Conservation (phyloP, 768 basidiomycete species). For the Saitozyma podzolica region DNA sequence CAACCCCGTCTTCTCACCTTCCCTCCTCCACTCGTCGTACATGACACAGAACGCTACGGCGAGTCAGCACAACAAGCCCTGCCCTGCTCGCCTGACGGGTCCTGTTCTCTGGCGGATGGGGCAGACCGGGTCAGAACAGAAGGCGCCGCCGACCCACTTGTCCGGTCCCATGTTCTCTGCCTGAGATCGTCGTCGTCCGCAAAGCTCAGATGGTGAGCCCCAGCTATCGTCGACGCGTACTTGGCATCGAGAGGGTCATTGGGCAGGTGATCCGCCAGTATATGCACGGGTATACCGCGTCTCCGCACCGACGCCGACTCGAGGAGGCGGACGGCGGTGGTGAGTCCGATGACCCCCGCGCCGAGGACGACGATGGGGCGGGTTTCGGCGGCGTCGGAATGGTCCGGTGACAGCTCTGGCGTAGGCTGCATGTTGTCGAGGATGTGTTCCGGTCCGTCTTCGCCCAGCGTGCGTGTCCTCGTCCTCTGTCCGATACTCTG, state of each 20-base stretch:
- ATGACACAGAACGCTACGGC: slow-evolving; percentile 44
- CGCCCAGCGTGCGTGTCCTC: too few species aligned
- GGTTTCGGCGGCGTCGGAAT: not conserved
- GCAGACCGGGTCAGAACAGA: too few species aligned
- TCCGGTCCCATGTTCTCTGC: slow-evolving; percentile 42
- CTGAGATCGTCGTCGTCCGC: slow-evolving; percentile 46
- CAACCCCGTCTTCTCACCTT: slow-evolving; percentile 33
- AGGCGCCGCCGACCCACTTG: slow-evolving; percentile 30
- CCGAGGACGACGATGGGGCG: slow-evolving; percentile 48
- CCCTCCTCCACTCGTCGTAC: slow-evolving; percentile 34
- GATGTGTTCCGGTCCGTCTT: too few species aligned
- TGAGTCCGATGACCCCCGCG: slow-evolving; percentile 53
- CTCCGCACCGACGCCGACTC: slow-evolving; percentile 17
- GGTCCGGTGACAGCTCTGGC: too few species aligned
- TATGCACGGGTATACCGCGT: slow-evolving; percentile 25
- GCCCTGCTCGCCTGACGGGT: not conserved
- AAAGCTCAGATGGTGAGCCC: slow-evolving; percentile 53
- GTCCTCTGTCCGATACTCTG: too few species aligned
- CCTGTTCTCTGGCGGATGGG: not conserved
- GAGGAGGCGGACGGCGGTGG: slow-evolving; percentile 48
- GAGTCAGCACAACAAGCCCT: slow-evolving; percentile 1
- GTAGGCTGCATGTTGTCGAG: too few species aligned
- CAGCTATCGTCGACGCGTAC: slow-evolving; percentile 47
- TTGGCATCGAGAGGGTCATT: slow-evolving; percentile 39
- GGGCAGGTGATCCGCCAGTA: slow-evolving; percentile 49